Conservation (phyloP, 2,329 filamentous ascomycete genomes). For the Gremmenia infestans region DNA sequence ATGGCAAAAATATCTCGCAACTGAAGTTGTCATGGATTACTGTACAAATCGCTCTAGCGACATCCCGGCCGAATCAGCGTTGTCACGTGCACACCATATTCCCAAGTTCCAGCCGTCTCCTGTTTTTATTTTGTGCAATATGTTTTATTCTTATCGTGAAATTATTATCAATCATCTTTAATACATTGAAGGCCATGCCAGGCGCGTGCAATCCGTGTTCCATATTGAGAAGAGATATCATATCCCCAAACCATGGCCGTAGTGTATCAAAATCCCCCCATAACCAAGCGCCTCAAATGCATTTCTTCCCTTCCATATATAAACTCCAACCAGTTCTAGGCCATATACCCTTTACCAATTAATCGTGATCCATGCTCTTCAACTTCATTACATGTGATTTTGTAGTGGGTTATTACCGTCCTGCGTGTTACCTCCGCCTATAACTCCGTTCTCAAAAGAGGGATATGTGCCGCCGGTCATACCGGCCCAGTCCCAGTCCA, state of each 20-base stretch:
- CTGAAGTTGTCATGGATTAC: neutral
- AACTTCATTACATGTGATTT: slow-evolving; percentile 13
- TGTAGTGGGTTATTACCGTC: slow-evolving; percentile 23
- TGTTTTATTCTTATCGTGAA: neutral
- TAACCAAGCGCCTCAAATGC: neutral
- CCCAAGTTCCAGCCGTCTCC: neutral
- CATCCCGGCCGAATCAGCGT: neutral
- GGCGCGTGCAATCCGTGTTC: neutral
- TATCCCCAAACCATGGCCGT: neutral
- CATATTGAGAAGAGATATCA: slow-evolving; percentile 4
- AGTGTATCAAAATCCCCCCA: neutral
- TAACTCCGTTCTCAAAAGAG: slow-evolving; percentile 54
- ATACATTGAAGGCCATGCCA: neutral
- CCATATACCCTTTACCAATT: neutral
- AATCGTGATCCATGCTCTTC: neutral
- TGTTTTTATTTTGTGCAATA: neutral
- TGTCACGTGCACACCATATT: neutral
- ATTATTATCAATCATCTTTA: neutral
- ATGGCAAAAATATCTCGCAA: neutral
- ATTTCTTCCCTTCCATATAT: neutral
- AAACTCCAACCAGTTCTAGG: neutral
- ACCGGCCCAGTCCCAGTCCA: slow-evolving; percentile 73
- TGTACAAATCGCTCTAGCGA: neutral
- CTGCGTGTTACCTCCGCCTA: slow-evolving; percentile 24
- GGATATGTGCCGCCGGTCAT: slow-evolving; percentile 63